A percentile compares a stretch with the other conserved stretches of the same genome.
Conservation (phyloP, 1,139 yeast species). For the Hanseniaspora uvarum region DNA sequence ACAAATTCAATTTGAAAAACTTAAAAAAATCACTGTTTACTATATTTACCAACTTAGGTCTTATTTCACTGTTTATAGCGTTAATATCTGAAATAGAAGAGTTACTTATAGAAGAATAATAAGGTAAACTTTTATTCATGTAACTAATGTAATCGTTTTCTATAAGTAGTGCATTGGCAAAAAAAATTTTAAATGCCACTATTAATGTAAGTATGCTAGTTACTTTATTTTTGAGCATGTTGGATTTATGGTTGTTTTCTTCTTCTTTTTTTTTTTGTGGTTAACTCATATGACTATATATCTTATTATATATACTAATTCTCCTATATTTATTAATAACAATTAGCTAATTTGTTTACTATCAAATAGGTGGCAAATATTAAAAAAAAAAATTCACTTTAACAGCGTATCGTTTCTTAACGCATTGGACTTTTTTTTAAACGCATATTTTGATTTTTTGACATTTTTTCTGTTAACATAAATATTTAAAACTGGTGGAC, state of each 20-base stretch:
- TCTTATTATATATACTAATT: too few relatives aligned
- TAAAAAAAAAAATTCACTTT: background rate
- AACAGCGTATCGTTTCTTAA: background rate
- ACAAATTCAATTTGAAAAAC: slow-evolving; percentile 77
- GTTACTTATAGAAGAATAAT: slow-evolving; percentile 33
- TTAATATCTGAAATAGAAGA: slow-evolving; percentile 48
- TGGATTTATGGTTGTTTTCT: background rate
- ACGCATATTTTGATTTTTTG: too few relatives aligned
- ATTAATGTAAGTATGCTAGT: background rate
- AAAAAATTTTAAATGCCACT: background rate
- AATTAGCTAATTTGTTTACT: background rate
- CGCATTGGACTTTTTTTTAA: background rate
- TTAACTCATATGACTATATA: too few relatives aligned
- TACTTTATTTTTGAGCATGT: background rate
- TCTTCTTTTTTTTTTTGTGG: background rate
- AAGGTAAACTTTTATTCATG: slow-evolving; percentile 10
- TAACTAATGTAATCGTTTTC: slow-evolving; percentile 3
- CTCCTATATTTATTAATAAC: too few relatives aligned
- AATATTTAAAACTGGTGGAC: too few relatives aligned
- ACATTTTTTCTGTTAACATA: too few relatives aligned
- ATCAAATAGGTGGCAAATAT: background rate
- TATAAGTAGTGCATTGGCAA: background rate
- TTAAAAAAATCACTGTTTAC: slow-evolving; percentile 69
- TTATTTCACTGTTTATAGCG: slow-evolving; percentile 39
- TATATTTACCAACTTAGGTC: slow-evolving; percentile 47